phyloP scores from a whole-genome alignment of 805 yeast genomes.

The Candida endomychidarum region DNA sequence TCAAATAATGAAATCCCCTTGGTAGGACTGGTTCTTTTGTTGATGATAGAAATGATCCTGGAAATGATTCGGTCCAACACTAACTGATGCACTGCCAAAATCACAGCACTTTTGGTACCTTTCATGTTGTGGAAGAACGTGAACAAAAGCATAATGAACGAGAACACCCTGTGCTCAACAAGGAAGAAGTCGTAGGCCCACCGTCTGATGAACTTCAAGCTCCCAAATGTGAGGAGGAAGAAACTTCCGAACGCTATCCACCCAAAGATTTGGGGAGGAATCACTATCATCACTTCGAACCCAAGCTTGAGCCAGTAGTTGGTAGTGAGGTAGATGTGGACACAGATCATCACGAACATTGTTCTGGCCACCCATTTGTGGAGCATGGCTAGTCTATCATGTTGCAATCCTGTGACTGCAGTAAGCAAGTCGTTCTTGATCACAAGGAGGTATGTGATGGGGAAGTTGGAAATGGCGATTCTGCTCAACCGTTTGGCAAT shows the following conservation, averaged over 20 bases:
- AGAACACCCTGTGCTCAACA: slow-evolving; percentile 41
- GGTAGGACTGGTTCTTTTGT: slow-evolving; percentile 35
- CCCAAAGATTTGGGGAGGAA: slow-evolving; percentile 54
- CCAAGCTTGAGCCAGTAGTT: slow-evolving; percentile 43
- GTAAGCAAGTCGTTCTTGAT: slow-evolving; percentile 42
- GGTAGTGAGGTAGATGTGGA: slow-evolving; percentile 34
- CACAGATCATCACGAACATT: slow-evolving; percentile 33
- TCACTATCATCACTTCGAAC: slow-evolving; percentile 38
- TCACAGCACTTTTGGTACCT: slow-evolving; percentile 30
- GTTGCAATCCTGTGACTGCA: slow-evolving; percentile 41
- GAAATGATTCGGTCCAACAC: slow-evolving; percentile 41
- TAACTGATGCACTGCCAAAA: slow-evolving; percentile 43
- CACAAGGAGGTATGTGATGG: slow-evolving; percentile 34
- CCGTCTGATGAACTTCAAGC: slow-evolving; percentile 34
- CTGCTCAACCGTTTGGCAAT: slow-evolving; percentile 44
- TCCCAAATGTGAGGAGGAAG: slow-evolving; percentile 36
- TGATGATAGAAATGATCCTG: slow-evolving; percentile 30
- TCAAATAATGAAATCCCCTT: slow-evolving; percentile 39
- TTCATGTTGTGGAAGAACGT: slow-evolving; percentile 40
- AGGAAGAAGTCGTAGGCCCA: slow-evolving; percentile 45
- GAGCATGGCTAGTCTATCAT: slow-evolving; percentile 37
- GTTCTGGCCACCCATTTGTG: slow-evolving; percentile 48
- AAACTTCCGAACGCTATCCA: slow-evolving; percentile 43
- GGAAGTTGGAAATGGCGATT: slow-evolving; percentile 41
- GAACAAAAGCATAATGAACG: slow-evolving; percentile 43